Base-by-base conservation (phyloP, 805 yeast genomes). In the Spathaspora sp. region DNA sequence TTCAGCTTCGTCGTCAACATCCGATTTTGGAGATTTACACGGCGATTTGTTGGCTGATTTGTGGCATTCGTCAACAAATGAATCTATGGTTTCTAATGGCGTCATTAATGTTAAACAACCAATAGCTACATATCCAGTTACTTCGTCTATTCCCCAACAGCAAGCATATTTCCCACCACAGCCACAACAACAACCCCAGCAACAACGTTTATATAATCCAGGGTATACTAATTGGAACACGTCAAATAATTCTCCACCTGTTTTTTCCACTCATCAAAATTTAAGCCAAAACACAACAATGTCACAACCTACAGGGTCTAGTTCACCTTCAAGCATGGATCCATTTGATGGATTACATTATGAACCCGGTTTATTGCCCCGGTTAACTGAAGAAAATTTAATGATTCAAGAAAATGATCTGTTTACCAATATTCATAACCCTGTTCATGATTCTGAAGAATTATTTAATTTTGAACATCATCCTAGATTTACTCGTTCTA, bases 381-480 rank as follows among this genome's bases (percentile, higher is more conserved):
- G 63, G 5, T 58, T 73, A 49, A 70, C 78, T 7, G 77, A 73
- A 52, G 75, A 70, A 26, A 40, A 29, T 19, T 42, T 42, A 23
- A 23, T 18, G 44, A 23, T 23, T 14, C 44, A 42, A 14, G 28
- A 23, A 14, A 23, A 8, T 11, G 47, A 26, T 42, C n/a, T 17
- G 42, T 42, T 14, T 31, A 32, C 19, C 20, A 44, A 17, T 26
- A 19, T n/a, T 18, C 17, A 19, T 31, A 14, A 28, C 26, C 26
- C 3, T 18, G 47, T 35, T 31, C 39, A 45, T 31, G 49, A 47
- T 31, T 12, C 45, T 5, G 57, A 52, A 8, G 60, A 57, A 16
- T 46, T 57, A n/a, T 56, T 52, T 47, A 52, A 52, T 42, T 49
- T 50, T 43, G 53, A 57, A 35, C 51, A 47, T 40, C 49, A 48